Conservation (phyloP, 1,139 yeast genomes). For the Yamadazyma triangularis region DNA sequence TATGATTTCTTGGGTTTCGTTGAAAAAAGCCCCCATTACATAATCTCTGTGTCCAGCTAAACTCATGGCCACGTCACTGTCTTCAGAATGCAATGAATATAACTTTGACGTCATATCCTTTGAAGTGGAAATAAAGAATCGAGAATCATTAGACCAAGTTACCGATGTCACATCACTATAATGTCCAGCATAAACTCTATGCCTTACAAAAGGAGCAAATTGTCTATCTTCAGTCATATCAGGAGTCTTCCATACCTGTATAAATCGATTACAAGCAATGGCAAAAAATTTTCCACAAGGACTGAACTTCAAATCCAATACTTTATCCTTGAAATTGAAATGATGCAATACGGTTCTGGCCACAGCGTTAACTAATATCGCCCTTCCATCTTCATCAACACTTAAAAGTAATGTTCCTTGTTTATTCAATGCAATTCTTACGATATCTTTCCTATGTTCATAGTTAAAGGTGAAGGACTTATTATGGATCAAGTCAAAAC, state of each 20-base stretch:
- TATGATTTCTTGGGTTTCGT: conserved; percentile 77
- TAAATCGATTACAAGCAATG: conserved; percentile 72
- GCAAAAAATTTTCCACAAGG: conserved; percentile 90
- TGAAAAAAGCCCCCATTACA: conserved; percentile 83
- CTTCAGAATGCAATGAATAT: conserved; percentile 73
- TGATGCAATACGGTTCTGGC: conserved; percentile 90
- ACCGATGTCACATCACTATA: conserved; percentile 74
- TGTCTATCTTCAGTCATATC: conserved; percentile 69
- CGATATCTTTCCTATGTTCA: conserved; percentile 85
- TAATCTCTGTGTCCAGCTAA: conserved; percentile 91
- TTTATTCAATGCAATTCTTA: conserved; percentile 73
- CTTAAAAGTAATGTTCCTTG: conserved; percentile 80
- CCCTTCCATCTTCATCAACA: conserved; percentile 90
- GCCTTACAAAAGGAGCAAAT: conserved; percentile 93
- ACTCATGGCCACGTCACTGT: conserved; percentile 77
- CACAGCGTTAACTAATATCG: conserved; percentile 79
- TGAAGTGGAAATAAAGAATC: conserved; percentile 81
- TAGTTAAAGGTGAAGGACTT: conserved; percentile 86
- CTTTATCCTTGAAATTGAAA: conserved; percentile 83
- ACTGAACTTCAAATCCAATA: conserved; percentile 72
- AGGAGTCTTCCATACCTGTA: conserved; percentile 96
- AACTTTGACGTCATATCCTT: conserved; percentile 87
- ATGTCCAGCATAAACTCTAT: conserved; percentile 90
- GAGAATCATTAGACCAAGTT: conserved; percentile 87
- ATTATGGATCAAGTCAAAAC: conserved; percentile 81